These are phyloP conservation scores for Hypsizygus ulmarius DNA, from an alignment of 1,284 basidiomycete species.

Conservation along the genomic window DNA sequence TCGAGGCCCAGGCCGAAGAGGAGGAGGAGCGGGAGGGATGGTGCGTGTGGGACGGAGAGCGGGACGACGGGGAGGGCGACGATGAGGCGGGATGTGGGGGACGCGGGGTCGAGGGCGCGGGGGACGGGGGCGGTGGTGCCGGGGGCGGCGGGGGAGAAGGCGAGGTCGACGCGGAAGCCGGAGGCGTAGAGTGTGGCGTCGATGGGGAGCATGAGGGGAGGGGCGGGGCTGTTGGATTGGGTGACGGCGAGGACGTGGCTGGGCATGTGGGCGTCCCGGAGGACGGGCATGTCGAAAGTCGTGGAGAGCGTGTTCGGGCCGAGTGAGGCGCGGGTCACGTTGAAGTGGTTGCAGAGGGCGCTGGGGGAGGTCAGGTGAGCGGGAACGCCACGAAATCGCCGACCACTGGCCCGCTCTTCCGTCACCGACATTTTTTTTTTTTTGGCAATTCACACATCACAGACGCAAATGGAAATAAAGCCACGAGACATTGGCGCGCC, in stretches of 20 bases:
- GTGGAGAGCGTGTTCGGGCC: neutral
- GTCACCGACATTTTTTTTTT: neutral
- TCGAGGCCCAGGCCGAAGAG: constrained; percentile 43
- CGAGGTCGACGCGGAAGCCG: constrained; percentile 40
- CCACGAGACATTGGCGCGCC: constrained; percentile 3
- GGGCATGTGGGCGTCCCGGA: constrained; percentile 40
- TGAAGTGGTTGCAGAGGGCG: constrained; percentile 47
- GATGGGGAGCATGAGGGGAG: constrained; percentile 47
- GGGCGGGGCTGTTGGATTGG: constrained; percentile 28
- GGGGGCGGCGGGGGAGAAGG: constrained; percentile 29
- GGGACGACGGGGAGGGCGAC: constrained; percentile 40
- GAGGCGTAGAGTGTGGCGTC: constrained; percentile 38
- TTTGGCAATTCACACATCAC: neutral
- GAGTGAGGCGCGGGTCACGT: constrained; percentile 33
- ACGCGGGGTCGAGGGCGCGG: constrained; percentile 11
- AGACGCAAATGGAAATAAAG: constrained; percentile 7
- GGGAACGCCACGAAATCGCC: no score
- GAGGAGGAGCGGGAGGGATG: constrained; percentile 39
- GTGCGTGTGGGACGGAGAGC: constrained; percentile 37
- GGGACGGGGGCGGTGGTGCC: constrained; percentile 35
- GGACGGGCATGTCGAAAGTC: constrained; percentile 20
- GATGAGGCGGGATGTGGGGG: constrained; percentile 17
- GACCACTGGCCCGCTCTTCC: constrained; percentile 5
- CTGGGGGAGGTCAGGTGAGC: constrained; percentile 26
- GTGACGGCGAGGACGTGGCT: constrained; percentile 51